Conservation (phyloP, 768 basidiomycete genomes). For the Suillus spraguei region DNA sequence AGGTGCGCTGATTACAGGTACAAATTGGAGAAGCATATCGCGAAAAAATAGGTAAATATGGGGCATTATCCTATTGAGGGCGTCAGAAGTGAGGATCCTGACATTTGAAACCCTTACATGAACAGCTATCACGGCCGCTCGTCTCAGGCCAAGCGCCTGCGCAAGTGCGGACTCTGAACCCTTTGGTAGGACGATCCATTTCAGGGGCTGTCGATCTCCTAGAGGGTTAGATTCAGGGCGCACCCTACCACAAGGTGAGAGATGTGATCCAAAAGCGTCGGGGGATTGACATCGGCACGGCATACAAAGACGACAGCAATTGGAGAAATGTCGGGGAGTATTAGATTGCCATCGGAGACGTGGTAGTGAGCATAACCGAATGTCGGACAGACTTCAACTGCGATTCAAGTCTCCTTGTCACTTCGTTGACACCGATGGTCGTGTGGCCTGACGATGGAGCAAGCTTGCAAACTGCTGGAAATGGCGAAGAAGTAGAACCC, state of each 20-base stretch:
- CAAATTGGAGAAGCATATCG: slow-evolving; percentile 45
- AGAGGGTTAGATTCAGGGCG: slow-evolving; percentile 10
- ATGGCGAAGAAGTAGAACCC: not conserved
- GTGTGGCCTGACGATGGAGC: slow-evolving; percentile 43
- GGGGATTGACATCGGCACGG: slow-evolving; percentile 73
- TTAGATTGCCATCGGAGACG: not conserved
- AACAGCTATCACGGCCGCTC: slow-evolving; percentile 58
- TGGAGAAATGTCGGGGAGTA: slow-evolving; percentile 13
- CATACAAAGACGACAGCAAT: slow-evolving; percentile 63
- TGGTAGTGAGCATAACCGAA: slow-evolving; percentile 5
- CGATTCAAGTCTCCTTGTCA: slow-evolving; percentile 71
- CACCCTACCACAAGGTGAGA: slow-evolving; percentile 77
- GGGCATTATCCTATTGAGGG: slow-evolving; percentile 30
- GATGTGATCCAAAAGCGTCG: slow-evolving; percentile 70
- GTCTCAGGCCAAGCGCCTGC: slow-evolving; percentile 61
- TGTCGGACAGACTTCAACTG: slow-evolving; percentile 38
- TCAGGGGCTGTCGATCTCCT: slow-evolving; percentile 39
- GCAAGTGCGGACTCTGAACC: slow-evolving; percentile 68
- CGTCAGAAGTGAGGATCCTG: not conserved
- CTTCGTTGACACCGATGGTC: slow-evolving; percentile 64
- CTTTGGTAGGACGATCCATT: slow-evolving; percentile 65
- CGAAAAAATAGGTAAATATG: slow-evolving; percentile 38
- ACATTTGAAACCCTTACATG: slow-evolving; percentile 49
- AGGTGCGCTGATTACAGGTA: slow-evolving; percentile 61
- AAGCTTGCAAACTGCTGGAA: too few relatives aligned